Evolutionary conservation across 2,329 filamentous ascomycete species (phyloP).

Genomic region (Didymosphaeria variabile): DNA sequence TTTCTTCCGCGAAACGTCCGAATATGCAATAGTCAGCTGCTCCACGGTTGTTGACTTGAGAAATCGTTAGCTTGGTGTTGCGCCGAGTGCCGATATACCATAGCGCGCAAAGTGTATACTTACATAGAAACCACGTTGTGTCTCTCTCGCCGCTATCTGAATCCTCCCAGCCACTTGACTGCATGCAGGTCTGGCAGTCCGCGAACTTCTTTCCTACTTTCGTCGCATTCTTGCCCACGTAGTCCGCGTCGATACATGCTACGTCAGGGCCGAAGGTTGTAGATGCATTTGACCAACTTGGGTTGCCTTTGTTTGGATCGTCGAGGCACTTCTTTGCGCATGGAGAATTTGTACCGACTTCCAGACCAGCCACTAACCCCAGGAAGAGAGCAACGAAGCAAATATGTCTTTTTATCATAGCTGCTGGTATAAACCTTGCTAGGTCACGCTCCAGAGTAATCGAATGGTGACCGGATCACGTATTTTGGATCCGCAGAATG

Average conservation of each 20-base stretch:
- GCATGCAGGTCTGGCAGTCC: slow-evolving; percentile 29
- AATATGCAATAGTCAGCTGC: slow-evolving; percentile 34
- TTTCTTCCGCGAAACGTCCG: slow-evolving; percentile 27
- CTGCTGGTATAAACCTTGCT: not conserved
- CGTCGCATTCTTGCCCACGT: slow-evolving; percentile 24
- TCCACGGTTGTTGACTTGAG: slow-evolving; percentile 30
- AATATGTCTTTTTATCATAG: slow-evolving; percentile 2
- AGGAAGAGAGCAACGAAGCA: slow-evolving; percentile 8
- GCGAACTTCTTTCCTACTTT: slow-evolving; percentile 27
- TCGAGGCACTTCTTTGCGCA: slow-evolving; percentile 31
- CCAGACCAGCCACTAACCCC: slow-evolving; percentile 18
- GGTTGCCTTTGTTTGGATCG: slow-evolving; percentile 22
- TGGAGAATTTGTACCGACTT: slow-evolving; percentile 30
- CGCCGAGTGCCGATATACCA: not conserved
- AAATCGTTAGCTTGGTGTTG: not conserved
- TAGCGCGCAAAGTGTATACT: slow-evolving; percentile 15
- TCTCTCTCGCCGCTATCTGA: slow-evolving; percentile 23
- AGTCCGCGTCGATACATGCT: slow-evolving; percentile 28
- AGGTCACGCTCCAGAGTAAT: not conserved
- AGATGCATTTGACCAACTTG: slow-evolving; percentile 18
- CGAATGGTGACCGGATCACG: not conserved
- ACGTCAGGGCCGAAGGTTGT: slow-evolving; percentile 24
- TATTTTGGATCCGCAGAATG: not conserved
- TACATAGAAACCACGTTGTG: slow-evolving; percentile 31
- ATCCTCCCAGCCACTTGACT: slow-evolving; percentile 24